Evolutionary conservation across 2,329 filamentous ascomycete species (phyloP), one percentile per base, ranked within the genome.

Genomic region (Monilinia vaccinii-corymbosi): DNA sequence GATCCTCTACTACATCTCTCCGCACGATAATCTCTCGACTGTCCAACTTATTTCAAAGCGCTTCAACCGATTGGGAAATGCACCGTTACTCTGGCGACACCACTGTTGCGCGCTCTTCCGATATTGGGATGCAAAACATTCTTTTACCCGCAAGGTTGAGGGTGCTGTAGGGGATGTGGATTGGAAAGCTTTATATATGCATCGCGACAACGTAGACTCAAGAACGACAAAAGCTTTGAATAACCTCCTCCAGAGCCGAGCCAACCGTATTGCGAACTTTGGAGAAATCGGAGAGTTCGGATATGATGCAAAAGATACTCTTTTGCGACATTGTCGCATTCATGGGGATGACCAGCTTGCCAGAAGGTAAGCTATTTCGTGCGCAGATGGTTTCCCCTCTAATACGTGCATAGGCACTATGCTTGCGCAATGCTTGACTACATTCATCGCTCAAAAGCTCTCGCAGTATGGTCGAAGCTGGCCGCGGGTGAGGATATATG

Each of bases 301-400:
- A 0, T 93, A 92, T 69, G 91, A 97, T 75, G 89, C 87, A 49
- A 97, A 97, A 72, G 92, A 97, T 72, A 86, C 85, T 58, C 79
- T 97, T 52, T 69, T 91, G 62, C 77, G 80, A 59, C 85, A 96
- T 70, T 83, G 81, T 62, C 76, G 76, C 75, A 79, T 18, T 10
- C 48, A 60, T 61, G 80, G 87, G 14, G 78, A 82, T 16, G 91
- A 97, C 75, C 83, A 88, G 57, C 75, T 99, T 68, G 89, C 93
- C 16, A 82, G 89, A 72, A 84, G 86, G 75, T 84, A 65, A 65
- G 68, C 61, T 38, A 46, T 16, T 28, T 2, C 31, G 32, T n/a
- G 23, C 21, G 21, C 40, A 53, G n/a, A 36, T 44, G 11, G 25
- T 55, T 34, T 32, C 51, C 55, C 16, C 25, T 32, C 49, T 25